A percentile compares a stretch with the other conserved stretches of the same genome.
Conservation (phyloP, 108 stramenopile species). For the Fragilaria radians region DNA sequence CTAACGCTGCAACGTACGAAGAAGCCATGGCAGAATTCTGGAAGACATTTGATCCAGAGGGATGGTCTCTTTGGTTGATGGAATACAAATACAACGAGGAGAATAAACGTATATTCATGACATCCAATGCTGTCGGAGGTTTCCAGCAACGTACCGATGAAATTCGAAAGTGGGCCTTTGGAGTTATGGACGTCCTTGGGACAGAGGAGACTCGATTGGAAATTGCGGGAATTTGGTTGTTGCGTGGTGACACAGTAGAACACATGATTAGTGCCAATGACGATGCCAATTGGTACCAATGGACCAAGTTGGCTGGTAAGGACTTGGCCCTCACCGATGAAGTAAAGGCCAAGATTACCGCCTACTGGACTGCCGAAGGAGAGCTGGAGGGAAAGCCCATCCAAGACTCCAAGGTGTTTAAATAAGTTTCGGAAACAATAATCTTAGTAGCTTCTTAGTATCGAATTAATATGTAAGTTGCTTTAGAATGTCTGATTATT, state of each 20-base stretch:
- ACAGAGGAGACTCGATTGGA: constrained; percentile 39
- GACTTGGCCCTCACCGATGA: constrained; percentile 31
- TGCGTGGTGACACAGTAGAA: constrained; percentile 60
- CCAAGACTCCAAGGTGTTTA: constrained; percentile 62
- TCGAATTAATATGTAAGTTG: no score
- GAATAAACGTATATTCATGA: constrained; percentile 65
- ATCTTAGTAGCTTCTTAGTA: no score
- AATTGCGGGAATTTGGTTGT: constrained; percentile 52
- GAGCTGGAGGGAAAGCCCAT: constrained; percentile 40
- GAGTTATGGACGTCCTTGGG: constrained; percentile 67
- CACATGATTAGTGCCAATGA: constrained; percentile 54
- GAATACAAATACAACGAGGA: constrained; percentile 79
- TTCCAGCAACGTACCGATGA: constrained; percentile 76
- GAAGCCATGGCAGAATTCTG: constrained; percentile 68
- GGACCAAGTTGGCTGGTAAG: constrained; percentile 51
- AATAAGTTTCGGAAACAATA: constrained; percentile 26
- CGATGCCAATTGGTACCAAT: constrained; percentile 70
- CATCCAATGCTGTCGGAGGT: constrained; percentile 63
- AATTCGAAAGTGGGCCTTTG: constrained; percentile 73
- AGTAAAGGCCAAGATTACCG: constrained; percentile 37
- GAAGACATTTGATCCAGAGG: constrained; percentile 58
- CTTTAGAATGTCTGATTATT: no score
- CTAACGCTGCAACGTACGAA: constrained; percentile 52
- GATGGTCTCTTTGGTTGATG: constrained; percentile 60
- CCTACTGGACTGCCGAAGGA: constrained; percentile 57